A percentile compares a stretch with the other conserved stretches of the same genome.
phyloP scores from a whole-genome alignment of 768 basidiomycete genomes.

The Leccinum olivaceopallidum region DNA sequence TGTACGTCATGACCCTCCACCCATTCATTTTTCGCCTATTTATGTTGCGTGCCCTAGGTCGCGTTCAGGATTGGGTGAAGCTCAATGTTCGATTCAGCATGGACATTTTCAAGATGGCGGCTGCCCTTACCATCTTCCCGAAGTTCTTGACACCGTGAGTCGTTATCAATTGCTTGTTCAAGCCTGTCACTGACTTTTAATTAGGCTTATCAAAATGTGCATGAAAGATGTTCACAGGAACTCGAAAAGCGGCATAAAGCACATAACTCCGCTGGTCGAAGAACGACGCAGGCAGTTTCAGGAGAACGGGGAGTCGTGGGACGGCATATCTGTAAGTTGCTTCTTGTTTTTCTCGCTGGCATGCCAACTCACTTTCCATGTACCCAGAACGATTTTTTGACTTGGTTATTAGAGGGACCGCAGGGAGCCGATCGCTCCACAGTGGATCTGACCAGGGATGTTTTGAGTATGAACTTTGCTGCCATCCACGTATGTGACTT shows the following conservation, averaged over 20 bases:
- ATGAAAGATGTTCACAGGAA: slow-evolving; percentile 7
- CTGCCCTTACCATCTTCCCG: slow-evolving; percentile 33
- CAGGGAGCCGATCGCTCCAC: slow-evolving; percentile 12
- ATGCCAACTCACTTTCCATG: neutral
- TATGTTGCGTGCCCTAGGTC: neutral
- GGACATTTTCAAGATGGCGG: slow-evolving; percentile 4
- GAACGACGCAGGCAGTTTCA: slow-evolving; percentile 1
- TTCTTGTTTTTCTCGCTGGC: neutral
- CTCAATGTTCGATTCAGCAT: slow-evolving; percentile 32
- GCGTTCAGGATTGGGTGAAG: slow-evolving; percentile 30
- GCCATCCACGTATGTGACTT: slow-evolving; percentile 20
- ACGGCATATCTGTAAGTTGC: slow-evolving; percentile 7
- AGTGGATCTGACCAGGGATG: slow-evolving; percentile 22
- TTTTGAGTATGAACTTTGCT: slow-evolving; percentile 24
- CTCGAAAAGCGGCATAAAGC: slow-evolving; percentile 9
- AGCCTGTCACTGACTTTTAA: neutral
- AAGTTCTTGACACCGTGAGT: slow-evolving; percentile 33
- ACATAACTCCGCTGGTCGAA: slow-evolving; percentile 30
- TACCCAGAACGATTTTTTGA: slow-evolving; percentile 35
- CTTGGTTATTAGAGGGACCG: slow-evolving; percentile 34
- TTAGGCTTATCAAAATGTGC: slow-evolving; percentile 4
- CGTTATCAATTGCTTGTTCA: neutral
- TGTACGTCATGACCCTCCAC: slow-evolving; percentile 6
- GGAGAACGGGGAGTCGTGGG: neutral
- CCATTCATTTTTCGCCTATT: neutral